Base-by-base conservation (phyloP, 2,329 filamentous ascomycete species). In the Aspergillus japonicus region DNA sequence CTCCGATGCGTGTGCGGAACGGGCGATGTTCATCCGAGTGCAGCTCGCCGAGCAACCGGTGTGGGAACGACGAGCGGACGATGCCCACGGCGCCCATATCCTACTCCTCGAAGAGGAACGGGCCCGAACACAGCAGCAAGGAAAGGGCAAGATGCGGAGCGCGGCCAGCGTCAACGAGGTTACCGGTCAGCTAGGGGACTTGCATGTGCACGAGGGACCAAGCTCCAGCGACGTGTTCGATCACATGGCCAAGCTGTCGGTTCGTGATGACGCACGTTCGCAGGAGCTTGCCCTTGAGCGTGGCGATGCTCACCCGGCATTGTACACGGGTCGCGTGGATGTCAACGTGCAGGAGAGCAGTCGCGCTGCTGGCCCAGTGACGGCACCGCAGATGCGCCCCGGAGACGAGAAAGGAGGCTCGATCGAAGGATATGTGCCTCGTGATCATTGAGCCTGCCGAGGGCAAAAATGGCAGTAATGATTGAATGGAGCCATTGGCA, bases 41-140 rank as follows among this genome's bases (percentile, higher is more conserved):
- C 95, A 99, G 80, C 84, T 98, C 44, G 89, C 85, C 65, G 90
- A 95, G 71, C 88, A 89, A 63, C 91, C 92, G 0, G 91, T 90
- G 0, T 96, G 93, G 92, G 87, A 95, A 75, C 83, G 93, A 55
- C 84, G 84, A 5, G 86, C 84, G 3, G 82, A 67, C 29, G 71
- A 71, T 51, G 58, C 61, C 11, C 65, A 83, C 31, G 78, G 78
- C 1, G 80, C 82, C 47, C 73, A 80, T 48, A 85, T 92, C 62
- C 82, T 89, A 39, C 70, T 92, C 39, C 74, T 89, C 1, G 87
- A 91, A 56, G 91, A 96, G 73, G 84, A 66, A 5, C 70, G 75
- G 47, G 65, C 66, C 4, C 62, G 39, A 44, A 16, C 39, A 44
- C 39, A 44, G 39, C 39, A 63, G 12, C 64, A 63, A 57, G 59